These are phyloP conservation scores for Camelina sativa DNA, from an alignment of 345 rosid genomes.

Conservation along the genomic window DNA sequence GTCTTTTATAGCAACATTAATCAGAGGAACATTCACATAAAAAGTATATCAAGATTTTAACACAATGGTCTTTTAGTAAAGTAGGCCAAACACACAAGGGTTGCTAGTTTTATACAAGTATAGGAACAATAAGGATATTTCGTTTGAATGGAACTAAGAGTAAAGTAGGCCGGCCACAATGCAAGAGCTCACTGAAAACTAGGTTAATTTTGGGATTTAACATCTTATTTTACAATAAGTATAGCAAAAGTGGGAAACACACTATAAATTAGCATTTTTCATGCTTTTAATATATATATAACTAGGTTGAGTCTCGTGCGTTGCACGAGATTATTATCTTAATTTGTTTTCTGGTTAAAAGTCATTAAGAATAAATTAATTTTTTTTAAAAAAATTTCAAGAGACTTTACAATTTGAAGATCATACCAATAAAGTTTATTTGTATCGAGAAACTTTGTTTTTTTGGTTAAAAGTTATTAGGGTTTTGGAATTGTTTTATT, in stretches of 20 bases:
- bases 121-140: too few species aligned
- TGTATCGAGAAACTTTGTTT: too few species aligned
- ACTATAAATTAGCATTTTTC: constrained; percentile 1
- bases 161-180: constrained; percentile 16
- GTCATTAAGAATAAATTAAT: too few species aligned
- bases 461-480: too few species aligned
- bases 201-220: constrained; percentile 26
- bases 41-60: not conserved
- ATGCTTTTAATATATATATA: too few species aligned
- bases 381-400: too few species aligned
- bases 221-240: not conserved
- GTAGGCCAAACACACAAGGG: not conserved
- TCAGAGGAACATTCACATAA: not conserved
- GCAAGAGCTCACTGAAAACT: constrained; percentile 38
- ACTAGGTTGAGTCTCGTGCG: too few species aligned
- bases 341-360: too few species aligned
- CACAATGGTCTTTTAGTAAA: not conserved
- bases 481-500: too few species aligned
- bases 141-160: not conserved
- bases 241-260: not conserved
- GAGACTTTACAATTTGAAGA: too few species aligned
- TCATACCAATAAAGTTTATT: too few species aligned
- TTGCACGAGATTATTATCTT: too few species aligned
- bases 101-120: not conserved
- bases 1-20: constrained; percentile 13